Conservation (phyloP, 495 filamentous ascomycete species). For the Aspergillus funiculosus region DNA sequence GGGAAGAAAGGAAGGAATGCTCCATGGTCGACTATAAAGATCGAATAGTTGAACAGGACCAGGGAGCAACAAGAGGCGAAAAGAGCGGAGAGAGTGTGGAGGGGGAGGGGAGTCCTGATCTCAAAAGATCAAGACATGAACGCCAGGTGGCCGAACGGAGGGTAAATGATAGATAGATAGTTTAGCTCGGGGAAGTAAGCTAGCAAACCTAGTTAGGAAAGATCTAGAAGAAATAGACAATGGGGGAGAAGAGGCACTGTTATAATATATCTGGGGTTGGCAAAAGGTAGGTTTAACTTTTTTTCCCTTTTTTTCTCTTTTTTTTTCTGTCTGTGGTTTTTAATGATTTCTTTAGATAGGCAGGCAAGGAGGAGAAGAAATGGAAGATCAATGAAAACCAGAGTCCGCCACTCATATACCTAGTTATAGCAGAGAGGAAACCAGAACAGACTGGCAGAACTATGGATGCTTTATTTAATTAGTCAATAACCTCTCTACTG, state of each 20-base stretch:
- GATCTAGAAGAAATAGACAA: constrained; percentile 17
- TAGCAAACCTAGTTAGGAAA: constrained; percentile 15
- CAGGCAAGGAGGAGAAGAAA: too few species aligned
- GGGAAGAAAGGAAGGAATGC: constrained; percentile 64
- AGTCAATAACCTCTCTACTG: too few species aligned
- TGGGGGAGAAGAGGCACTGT: constrained; percentile 13
- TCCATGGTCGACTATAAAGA: constrained; percentile 56
- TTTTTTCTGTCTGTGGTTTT: too few species aligned
- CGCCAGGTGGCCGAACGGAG: constrained; percentile 26
- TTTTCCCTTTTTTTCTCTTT: too few species aligned
- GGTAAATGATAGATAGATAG: not conserved
- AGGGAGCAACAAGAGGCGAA: constrained; percentile 19
- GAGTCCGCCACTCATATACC: too few species aligned
- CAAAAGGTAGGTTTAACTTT: not conserved
- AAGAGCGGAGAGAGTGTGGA: constrained; percentile 12
- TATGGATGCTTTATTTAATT: too few species aligned
- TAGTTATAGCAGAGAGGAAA: too few species aligned
- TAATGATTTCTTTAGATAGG: too few species aligned
- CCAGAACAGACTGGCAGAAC: too few species aligned
- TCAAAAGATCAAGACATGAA: constrained; percentile 21
- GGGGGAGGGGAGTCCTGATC: constrained; percentile 2
- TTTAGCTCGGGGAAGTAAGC: constrained; percentile 6
- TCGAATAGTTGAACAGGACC: constrained; percentile 17
- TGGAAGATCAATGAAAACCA: too few species aligned
- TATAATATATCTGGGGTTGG: constrained; percentile 3